Evolutionary conservation across 441 rosid species (phyloP).

Genomic region (Jatropha podagrica): DNA sequence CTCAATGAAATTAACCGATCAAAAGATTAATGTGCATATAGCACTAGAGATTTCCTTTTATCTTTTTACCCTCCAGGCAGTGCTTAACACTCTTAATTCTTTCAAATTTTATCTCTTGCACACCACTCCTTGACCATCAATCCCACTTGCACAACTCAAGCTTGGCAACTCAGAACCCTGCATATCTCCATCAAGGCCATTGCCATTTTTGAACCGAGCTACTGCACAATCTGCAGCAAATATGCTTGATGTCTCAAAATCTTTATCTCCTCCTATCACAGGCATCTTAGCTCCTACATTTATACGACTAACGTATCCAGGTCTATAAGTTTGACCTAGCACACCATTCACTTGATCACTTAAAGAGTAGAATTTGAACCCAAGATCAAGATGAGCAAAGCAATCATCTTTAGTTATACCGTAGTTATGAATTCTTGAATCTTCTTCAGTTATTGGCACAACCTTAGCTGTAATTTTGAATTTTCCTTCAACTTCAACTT

Average conservation of each 20-base stretch:
- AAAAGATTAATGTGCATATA: too few species aligned
- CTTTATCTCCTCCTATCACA: slow-evolving; percentile 52
- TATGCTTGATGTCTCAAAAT: slow-evolving; percentile 45
- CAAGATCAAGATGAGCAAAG: slow-evolving; percentile 58
- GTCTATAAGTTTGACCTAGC: slow-evolving; percentile 57
- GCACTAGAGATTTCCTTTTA: too few species aligned
- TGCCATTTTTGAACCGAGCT: slow-evolving; percentile 34
- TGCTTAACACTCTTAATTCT: too few species aligned
- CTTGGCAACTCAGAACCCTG: slow-evolving; percentile 36
- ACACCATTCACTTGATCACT: slow-evolving; percentile 48
- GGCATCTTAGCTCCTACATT: slow-evolving; percentile 57
- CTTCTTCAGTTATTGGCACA: slow-evolving; percentile 56
- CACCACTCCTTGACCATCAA: slow-evolving; percentile 48
- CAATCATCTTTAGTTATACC: slow-evolving; percentile 52
- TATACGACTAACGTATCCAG: slow-evolving; percentile 41
- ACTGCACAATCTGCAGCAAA: slow-evolving; percentile 44
- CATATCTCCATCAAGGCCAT: not conserved
- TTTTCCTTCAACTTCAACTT: slow-evolving; percentile 42
- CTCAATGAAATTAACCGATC: too few species aligned
- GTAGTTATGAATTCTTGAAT: slow-evolving; percentile 61
- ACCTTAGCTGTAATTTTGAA: slow-evolving; percentile 54
- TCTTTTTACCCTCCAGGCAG: too few species aligned
- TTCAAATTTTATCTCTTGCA: slow-evolving; percentile 42
- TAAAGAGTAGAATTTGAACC: slow-evolving; percentile 54
- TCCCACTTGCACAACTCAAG: slow-evolving; percentile 45